Conservation (phyloP, 805 yeast genomes). For the Metschnikowia lunata region DNA sequence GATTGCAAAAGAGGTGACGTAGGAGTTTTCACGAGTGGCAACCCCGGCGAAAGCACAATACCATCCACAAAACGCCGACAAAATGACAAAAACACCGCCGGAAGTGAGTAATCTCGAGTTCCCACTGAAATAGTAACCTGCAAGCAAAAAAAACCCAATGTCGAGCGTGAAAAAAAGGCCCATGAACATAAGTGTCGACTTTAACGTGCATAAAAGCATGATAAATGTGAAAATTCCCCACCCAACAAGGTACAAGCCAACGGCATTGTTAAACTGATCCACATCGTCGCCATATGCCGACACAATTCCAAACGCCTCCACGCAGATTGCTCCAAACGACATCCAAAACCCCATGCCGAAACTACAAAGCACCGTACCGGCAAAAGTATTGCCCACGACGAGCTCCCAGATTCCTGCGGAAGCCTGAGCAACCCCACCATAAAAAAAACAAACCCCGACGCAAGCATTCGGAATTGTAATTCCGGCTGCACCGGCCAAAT, state of each 20-base stretch:
- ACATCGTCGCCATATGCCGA: slow-evolving; percentile 42
- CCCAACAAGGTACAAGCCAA: slow-evolving; percentile 57
- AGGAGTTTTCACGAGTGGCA: slow-evolving; percentile 16
- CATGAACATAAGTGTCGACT: slow-evolving; percentile 48
- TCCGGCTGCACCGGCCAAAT: slow-evolving; percentile 44
- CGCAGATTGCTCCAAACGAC: slow-evolving; percentile 43
- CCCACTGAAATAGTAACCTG: slow-evolving; percentile 49
- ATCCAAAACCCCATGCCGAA: slow-evolving; percentile 54
- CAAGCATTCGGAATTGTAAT: slow-evolving; percentile 40
- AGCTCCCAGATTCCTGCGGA: slow-evolving; percentile 52
- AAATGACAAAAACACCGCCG: slow-evolving; percentile 15
- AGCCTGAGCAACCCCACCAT: slow-evolving; percentile 47
- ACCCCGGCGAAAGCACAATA: slow-evolving; percentile 18
- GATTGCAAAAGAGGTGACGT: slow-evolving; percentile 11
- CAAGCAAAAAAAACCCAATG: slow-evolving; percentile 48
- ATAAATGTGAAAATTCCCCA: slow-evolving; percentile 64
- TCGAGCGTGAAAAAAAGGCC: slow-evolving; percentile 50
- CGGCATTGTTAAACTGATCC: slow-evolving; percentile 43
- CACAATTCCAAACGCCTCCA: slow-evolving; percentile 53
- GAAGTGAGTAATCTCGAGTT: slow-evolving; percentile 12
- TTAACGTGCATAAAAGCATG: slow-evolving; percentile 51
- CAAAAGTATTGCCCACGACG: slow-evolving; percentile 51
- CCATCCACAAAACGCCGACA: slow-evolving; percentile 17
- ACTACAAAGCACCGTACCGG: slow-evolving; percentile 47
- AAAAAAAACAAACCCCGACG: slow-evolving; percentile 44